Evolutionary conservation across 257 asterid species (phyloP).

Genomic region (Solanum ossicruentum): DNA sequence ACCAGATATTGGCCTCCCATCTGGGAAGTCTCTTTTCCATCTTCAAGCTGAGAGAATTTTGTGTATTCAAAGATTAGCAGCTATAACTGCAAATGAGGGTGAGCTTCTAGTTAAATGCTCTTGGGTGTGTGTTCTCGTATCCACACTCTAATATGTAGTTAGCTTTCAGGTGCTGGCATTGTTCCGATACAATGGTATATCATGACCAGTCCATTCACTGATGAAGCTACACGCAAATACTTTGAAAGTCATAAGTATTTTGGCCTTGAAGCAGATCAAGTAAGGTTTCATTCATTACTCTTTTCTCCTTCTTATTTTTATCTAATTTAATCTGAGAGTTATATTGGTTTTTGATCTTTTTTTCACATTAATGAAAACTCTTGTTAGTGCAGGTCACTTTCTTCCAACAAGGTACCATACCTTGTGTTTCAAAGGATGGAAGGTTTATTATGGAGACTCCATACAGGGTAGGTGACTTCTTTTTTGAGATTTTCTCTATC

Average conservation of each 20-base stretch:
- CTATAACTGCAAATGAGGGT: slow-evolving; percentile 76
- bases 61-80: slow-evolving; percentile 73
- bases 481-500: neutral
- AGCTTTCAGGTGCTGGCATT: slow-evolving; percentile 35
- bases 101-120: slow-evolving; percentile 8
- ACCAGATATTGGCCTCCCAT: slow-evolving; percentile 90
- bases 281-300: slow-evolving; percentile 14
- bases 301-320: neutral
- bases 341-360: neutral
- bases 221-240: slow-evolving; percentile 73
- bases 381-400: slow-evolving; percentile 64
- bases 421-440: slow-evolving; percentile 89
- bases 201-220: slow-evolving; percentile 98
- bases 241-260: slow-evolving; percentile 82
- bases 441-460: slow-evolving; percentile 90
- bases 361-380: slow-evolving; percentile 4
- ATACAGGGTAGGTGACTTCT: slow-evolving; percentile 50
- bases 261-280: slow-evolving; percentile 95
- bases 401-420: slow-evolving; percentile 94
- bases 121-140: slow-evolving; percentile 1
- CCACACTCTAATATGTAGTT: neutral
- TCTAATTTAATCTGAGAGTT: neutral
- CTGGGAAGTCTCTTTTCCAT: slow-evolving; percentile 96
- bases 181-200: slow-evolving; percentile 86
- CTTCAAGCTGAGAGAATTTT: slow-evolving; percentile 94